Evolutionary conservation across 495 filamentous ascomycete species (phyloP), one percentile per base, ranked within the genome.

Genomic region (Penicillium angulare): DNA sequence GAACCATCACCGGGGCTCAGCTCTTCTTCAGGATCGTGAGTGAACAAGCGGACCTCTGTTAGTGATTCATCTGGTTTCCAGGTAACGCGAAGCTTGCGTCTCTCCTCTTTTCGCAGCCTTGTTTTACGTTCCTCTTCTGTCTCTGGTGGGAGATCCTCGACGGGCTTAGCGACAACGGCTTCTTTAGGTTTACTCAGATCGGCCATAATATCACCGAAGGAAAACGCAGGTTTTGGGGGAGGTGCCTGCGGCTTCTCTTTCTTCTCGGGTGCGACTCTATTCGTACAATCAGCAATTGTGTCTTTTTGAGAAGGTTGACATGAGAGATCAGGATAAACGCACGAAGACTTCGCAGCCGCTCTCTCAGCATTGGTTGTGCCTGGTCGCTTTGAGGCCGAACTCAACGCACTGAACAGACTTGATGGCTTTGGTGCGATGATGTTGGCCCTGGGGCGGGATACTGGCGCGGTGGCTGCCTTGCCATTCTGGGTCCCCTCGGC

Each of bases 21-120:
- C 47, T 93, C 87, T 63, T 95, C 89, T 18, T 90, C 87, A 2
- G 85, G 87, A 48, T 92, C 84, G 49, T 90, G 87, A 21, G 81
- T 84, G 60, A 96, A 92, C 17, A 85, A 72, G 35, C 85, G 78
- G 29, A 93, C 70, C 55, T 90, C 73, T 1, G 84, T 85, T 5
- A 96, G 77, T n/a, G 78, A 74, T 24, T 85, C 76, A 47, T 88
- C 89, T 0, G 84, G 78, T 62, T 86, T 91, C 76, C 78, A 96
- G 55, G 63, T 80, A 46, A 85, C 89, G 43, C 80, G 81, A 26
- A 89, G 71, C 50, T 85, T 84, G 9, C 89, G 79, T 29, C 90
- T 80, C 23, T 80, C 76, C 62, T 95, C 90, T 55, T 91, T 95
- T 26, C 89, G 82, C 3, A 92, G 72, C 18, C 91, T 82, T 55